A percentile compares a stretch with the other conserved stretches of the same genome.
These are phyloP conservation scores for Neoboletus magnificus DNA, from an alignment of 768 basidiomycete species.

Conservation along the genomic window DNA sequence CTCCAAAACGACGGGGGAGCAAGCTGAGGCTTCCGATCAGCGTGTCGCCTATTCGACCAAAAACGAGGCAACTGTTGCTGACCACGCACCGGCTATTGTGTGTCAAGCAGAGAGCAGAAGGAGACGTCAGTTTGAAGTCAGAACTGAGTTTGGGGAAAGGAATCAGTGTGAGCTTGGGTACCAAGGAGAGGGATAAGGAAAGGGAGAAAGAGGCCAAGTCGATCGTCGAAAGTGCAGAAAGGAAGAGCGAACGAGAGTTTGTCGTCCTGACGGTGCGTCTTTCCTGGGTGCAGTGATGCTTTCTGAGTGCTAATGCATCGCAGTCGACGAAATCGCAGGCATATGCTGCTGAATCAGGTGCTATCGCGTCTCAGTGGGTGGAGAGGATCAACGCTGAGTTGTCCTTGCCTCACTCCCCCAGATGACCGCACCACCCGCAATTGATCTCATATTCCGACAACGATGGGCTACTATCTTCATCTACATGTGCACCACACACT, in stretches of 20 bases:
- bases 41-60: constrained; percentile 45
- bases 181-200: constrained; percentile 36
- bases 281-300: background rate
- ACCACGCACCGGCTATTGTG: constrained; percentile 57
- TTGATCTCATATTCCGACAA: background rate
- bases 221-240: constrained; percentile 45
- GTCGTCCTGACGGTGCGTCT: constrained; percentile 55
- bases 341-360: constrained; percentile 40
- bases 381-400: constrained; percentile 38
- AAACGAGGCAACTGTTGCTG: constrained; percentile 53
- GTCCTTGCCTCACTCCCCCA: constrained; percentile 15
- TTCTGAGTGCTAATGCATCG: background rate
- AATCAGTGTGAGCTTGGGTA: constrained; percentile 1
- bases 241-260: constrained; percentile 57
- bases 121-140: constrained; percentile 44
- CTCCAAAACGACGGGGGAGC: constrained; percentile 55
- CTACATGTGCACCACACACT: background rate
- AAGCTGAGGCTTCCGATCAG: constrained; percentile 50
- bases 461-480: background rate
- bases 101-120: constrained; percentile 44
- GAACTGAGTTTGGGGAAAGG: constrained; percentile 44
- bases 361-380: constrained; percentile 36
- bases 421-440: background rate
- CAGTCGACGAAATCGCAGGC: constrained; percentile 47
- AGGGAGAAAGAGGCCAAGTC: constrained; percentile 46